Conservation (phyloP, 2,329 filamentous ascomycete genomes). For the Aspergillus texensis region DNA sequence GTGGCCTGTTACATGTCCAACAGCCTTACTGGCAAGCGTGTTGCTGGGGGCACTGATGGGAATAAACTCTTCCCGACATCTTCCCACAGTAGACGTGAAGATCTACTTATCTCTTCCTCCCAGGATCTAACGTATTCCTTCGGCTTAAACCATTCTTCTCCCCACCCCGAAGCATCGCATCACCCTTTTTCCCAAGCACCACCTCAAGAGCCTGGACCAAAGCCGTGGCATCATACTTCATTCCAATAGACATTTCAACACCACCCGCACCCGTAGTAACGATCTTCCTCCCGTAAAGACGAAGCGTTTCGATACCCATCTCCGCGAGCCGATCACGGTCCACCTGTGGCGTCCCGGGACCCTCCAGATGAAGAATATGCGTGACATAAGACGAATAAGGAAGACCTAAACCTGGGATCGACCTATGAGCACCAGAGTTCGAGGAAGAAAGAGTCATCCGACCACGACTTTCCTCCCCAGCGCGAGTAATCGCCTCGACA, state of each 20-base stretch:
- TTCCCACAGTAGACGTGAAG: neutral
- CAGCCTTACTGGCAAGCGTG: no score
- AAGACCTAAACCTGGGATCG: conserved; percentile 26
- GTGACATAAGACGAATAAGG: conserved; percentile 74
- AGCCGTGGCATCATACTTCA: conserved; percentile 75
- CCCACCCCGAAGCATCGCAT: conserved; percentile 49
- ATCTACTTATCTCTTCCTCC: conserved; percentile 21
- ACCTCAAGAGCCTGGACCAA: conserved; percentile 75
- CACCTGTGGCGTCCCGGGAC: conserved; percentile 68
- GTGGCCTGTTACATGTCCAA: no score
- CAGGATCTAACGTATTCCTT: conserved; percentile 59
- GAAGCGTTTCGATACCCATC: conserved; percentile 75
- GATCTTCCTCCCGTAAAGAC: conserved; percentile 71
- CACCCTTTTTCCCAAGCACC: conserved; percentile 69
- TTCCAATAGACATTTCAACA: conserved; percentile 54
- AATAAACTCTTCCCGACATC: no score
- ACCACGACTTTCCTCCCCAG: conserved; percentile 69
- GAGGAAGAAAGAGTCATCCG: conserved; percentile 25
- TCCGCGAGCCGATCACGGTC: conserved; percentile 64
- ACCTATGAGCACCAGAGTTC: conserved; percentile 3
- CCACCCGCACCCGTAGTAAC: conserved; percentile 36
- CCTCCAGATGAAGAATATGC: conserved; percentile 79
- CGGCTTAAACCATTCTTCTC: conserved; percentile 51
- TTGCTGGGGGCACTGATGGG: no score
- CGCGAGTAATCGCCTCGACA: conserved; percentile 74